Percentiles rank a stretch among this genome's conserved stretches.
Evolutionary conservation across 129 eudicot genomes (phyloP).

Genomic region (Helichrysum umbraculigerum): DNA sequence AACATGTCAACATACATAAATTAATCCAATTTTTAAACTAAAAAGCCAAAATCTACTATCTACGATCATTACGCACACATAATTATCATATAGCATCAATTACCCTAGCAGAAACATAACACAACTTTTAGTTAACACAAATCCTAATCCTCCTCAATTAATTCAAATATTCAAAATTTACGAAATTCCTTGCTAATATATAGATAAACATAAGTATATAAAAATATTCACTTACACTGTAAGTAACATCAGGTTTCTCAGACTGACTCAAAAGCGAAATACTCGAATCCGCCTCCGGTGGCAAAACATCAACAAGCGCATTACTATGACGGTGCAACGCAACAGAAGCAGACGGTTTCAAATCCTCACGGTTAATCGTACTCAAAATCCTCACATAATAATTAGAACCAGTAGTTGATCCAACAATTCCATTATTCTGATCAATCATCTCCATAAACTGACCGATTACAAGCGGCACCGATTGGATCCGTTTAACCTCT

Average conservation of each 20-base stretch:
- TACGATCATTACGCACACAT: not conserved
- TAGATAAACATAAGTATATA: not conserved
- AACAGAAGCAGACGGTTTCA: slow-evolving; percentile 47
- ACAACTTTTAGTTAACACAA: too few relatives aligned
- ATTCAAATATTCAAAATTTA: too few relatives aligned
- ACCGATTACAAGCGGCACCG: slow-evolving; percentile 53
- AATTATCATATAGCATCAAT: not conserved
- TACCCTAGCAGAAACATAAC: not conserved
- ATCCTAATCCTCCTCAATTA: not conserved
- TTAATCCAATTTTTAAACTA: too few relatives aligned
- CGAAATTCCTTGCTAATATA: not conserved
- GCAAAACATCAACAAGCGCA: slow-evolving; percentile 53
- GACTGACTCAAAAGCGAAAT: slow-evolving; percentile 53
- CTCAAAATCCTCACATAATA: slow-evolving; percentile 56
- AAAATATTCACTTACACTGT: slow-evolving; percentile 32
- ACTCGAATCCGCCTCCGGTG: slow-evolving; percentile 56
- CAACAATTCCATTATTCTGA: slow-evolving; percentile 56
- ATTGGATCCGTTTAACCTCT: slow-evolving; percentile 54
- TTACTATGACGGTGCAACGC: slow-evolving; percentile 54
- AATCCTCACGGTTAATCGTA: slow-evolving; percentile 49
- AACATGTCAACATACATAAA: too few relatives aligned
- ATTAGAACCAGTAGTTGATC: slow-evolving; percentile 54
- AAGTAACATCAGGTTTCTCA: slow-evolving; percentile 57
- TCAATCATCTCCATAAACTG: slow-evolving; percentile 63
- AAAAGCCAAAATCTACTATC: not conserved